Evolutionary conservation across 78 protist genomes (phyloP).

Genomic region (Tieghemostelium lacteum): DNA sequence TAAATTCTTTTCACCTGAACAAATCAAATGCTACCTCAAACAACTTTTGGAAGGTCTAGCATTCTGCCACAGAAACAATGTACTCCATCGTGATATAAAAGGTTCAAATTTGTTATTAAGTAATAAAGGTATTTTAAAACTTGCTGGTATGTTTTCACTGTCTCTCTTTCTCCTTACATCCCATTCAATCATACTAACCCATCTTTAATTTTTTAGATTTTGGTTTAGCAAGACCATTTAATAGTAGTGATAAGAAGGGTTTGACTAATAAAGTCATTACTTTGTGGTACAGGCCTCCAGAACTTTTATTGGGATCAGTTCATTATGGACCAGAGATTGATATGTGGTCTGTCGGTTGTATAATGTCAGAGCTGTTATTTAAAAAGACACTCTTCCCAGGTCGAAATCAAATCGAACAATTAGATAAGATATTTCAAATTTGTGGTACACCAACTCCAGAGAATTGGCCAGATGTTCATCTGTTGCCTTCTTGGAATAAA

Average conservation of each 20-base stretch:
- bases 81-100: slow-evolving; percentile 93
- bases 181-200: neutral
- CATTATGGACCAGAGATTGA: slow-evolving; percentile 87
- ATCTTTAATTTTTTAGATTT: slow-evolving; percentile 63
- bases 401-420: slow-evolving; percentile 70
- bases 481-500: slow-evolving; percentile 26
- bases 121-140: slow-evolving; percentile 84
- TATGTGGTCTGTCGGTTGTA: slow-evolving; percentile 92
- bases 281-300: slow-evolving; percentile 97
- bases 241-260: slow-evolving; percentile 22
- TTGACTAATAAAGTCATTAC: slow-evolving; percentile 89
- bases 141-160: slow-evolving; percentile 84
- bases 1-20: slow-evolving; percentile 60
- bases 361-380: slow-evolving; percentile 78
- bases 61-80: slow-evolving; percentile 85
- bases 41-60: slow-evolving; percentile 90
- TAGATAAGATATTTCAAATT: slow-evolving; percentile 64
- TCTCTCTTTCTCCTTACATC: neutral
- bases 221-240: slow-evolving; percentile 90
- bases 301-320: slow-evolving; percentile 87
- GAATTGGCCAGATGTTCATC: slow-evolving; percentile 57
- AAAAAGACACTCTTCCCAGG: slow-evolving; percentile 82
- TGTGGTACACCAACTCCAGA: slow-evolving; percentile 81
- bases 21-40: slow-evolving; percentile 90
- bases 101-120: slow-evolving; percentile 76